Conservation (phyloP, 768 basidiomycete species). For the Lactarius sp. region DNA sequence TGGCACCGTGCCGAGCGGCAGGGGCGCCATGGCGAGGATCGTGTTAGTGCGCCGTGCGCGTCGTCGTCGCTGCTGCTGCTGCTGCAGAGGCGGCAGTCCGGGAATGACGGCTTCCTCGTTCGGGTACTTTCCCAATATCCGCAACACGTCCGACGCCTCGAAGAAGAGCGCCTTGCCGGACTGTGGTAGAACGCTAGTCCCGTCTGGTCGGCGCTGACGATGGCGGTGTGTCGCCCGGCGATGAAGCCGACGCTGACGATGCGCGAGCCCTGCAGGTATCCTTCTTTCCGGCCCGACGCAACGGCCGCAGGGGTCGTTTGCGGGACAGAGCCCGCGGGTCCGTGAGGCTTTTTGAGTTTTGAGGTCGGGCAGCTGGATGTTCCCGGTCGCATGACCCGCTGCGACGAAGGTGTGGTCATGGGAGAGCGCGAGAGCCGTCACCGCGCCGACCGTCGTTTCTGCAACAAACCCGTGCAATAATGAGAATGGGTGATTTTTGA, state of each 20-base stretch:
- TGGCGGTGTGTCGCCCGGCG: too few relatives aligned
- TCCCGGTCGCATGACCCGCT: conserved; percentile 78
- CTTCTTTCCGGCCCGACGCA: too few relatives aligned
- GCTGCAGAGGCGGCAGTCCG: neutral
- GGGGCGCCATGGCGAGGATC: conserved; percentile 71
- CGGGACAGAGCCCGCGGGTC: conserved; percentile 63
- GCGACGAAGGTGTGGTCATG: conserved; percentile 45
- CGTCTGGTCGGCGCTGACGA: too few relatives aligned
- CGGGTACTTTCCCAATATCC: conserved; percentile 90
- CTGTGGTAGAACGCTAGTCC: too few relatives aligned
- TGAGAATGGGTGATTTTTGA: too few relatives aligned
- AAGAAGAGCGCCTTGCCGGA: too few relatives aligned
- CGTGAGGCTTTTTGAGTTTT: conserved; percentile 61
- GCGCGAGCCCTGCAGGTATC: too few relatives aligned
- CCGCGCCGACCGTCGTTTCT: conserved; percentile 64
- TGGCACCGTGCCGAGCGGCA: conserved; percentile 70
- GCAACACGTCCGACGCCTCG: conserved; percentile 63
- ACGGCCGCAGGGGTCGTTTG: conserved; percentile 46
- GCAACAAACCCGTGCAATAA: conserved; percentile 5
- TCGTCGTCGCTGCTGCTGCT: conserved; percentile 39
- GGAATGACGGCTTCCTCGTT: conserved; percentile 33
- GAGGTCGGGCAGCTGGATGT: conserved; percentile 84
- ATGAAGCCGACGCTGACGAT: too few relatives aligned
- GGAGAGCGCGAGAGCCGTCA: conserved; percentile 87
- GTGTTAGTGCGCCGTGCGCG: conserved; percentile 50